phyloP scores from a whole-genome alignment of 257 asterid species.

The Jacaranda copaia region DNA sequence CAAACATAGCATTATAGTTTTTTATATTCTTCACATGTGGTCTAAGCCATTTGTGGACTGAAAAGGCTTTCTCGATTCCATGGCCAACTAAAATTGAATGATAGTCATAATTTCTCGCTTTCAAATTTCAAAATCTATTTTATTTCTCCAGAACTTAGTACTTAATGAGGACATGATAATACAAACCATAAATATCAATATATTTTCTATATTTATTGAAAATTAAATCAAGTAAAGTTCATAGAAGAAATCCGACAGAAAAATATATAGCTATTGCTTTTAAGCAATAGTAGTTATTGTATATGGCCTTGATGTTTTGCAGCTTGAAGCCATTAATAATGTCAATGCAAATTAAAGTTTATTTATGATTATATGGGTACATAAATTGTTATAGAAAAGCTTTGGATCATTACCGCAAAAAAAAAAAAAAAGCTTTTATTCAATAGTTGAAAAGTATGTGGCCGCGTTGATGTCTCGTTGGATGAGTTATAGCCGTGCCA shows the following conservation, averaged over 20 bases:
- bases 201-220: too few relatives aligned
- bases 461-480: neutral
- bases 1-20: neutral
- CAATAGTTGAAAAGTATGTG: neutral
- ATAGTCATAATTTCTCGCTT: neutral
- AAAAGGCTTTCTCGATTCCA: neutral
- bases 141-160: neutral
- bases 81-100: slow-evolving; percentile 28
- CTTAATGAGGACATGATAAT: too few relatives aligned
- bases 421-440: too few relatives aligned
- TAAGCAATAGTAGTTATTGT: neutral
- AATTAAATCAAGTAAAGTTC: too few relatives aligned
- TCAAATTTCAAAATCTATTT: slow-evolving; percentile 23
- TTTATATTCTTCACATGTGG: neutral
- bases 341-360: slow-evolving; percentile 11
- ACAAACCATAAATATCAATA: too few relatives aligned
- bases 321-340: neutral
- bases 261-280: too few relatives aligned
- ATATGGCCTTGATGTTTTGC: neutral
- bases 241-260: too few relatives aligned
- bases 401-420: too few relatives aligned
- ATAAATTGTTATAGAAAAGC: too few relatives aligned
- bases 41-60: neutral
- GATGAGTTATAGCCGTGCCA: too few relatives aligned
- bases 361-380: slow-evolving; percentile 1